These are phyloP conservation scores for Fusarium sp. DNA, from an alignment of 2,329 filamentous ascomycete genomes.

Conservation along the genomic window DNA sequence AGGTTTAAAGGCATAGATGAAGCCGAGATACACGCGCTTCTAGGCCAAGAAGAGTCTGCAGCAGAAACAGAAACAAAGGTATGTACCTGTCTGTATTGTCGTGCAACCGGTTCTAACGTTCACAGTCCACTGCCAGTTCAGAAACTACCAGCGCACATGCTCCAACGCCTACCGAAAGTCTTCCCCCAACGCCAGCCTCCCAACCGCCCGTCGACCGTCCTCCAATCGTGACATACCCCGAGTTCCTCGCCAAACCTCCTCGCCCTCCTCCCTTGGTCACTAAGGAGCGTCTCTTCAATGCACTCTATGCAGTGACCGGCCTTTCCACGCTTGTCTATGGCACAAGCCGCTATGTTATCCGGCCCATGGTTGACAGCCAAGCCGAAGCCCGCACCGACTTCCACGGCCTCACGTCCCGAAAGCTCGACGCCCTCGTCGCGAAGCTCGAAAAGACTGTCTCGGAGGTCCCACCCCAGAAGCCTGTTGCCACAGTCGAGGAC, in stretches of 20 bases:
- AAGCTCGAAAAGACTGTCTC: constrained; percentile 72
- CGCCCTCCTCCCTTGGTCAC: constrained; percentile 74
- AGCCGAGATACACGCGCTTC: constrained; percentile 76
- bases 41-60: constrained; percentile 56
- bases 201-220: constrained; percentile 59
- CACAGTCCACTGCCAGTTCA: constrained; percentile 4
- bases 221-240: constrained; percentile 78
- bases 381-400: constrained; percentile 67
- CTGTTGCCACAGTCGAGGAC: constrained; percentile 48
- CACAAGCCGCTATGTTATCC: constrained; percentile 75
- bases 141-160: constrained; percentile 26
- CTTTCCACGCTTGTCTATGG: constrained; percentile 77
- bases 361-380: constrained; percentile 70
- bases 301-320: constrained; percentile 69
- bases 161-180: constrained; percentile 45
- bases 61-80: constrained; percentile 37
- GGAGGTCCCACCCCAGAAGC: constrained; percentile 63
- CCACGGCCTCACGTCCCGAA: constrained; percentile 61
- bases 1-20: constrained; percentile 79
- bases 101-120: not conserved
- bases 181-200: constrained; percentile 41
- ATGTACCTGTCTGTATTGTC: not conserved
- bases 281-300: constrained; percentile 68
- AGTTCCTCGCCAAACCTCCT: constrained; percentile 72
- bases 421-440: constrained; percentile 62